These are phyloP conservation scores for Scheffersomyces illinoinensis DNA, from an alignment of 1,139 yeast genomes.

Conservation along the genomic window DNA sequence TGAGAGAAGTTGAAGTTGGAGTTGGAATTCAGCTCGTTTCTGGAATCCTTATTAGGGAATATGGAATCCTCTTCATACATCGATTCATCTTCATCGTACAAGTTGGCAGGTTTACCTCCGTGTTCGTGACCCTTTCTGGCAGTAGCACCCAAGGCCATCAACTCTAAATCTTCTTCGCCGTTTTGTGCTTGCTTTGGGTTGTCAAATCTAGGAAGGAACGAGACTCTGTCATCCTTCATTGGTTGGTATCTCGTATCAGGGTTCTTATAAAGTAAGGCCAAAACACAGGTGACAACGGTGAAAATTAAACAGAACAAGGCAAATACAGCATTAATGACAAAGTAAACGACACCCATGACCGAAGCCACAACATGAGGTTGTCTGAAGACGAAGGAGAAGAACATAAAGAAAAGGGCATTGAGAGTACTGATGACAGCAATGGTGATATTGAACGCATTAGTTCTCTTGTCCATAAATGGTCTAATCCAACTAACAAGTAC, in stretches of 20 bases:
- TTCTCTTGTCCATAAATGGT: slow-evolving; percentile 94
- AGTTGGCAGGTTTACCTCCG: slow-evolving; percentile 24
- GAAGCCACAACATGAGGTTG: slow-evolving; percentile 89
- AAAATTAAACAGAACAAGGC: slow-evolving; percentile 80
- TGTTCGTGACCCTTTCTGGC: slow-evolving; percentile 80
- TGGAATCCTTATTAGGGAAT: slow-evolving; percentile 7
- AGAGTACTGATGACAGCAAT: slow-evolving; percentile 77
- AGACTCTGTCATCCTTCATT: slow-evolving; percentile 93
- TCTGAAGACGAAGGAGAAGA: slow-evolving; percentile 81
- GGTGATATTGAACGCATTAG: slow-evolving; percentile 86
- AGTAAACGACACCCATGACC: slow-evolving; percentile 90
- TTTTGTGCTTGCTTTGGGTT: slow-evolving; percentile 48
- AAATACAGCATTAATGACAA: slow-evolving; percentile 84
- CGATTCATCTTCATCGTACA: slow-evolving; percentile 33
- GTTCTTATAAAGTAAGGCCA: slow-evolving; percentile 83
- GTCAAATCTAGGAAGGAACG: slow-evolving; percentile 70
- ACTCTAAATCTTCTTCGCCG: slow-evolving; percentile 56
- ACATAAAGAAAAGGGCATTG: slow-evolving; percentile 83
- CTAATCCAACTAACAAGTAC: slow-evolving; percentile 64
- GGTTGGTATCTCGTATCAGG: slow-evolving; percentile 97
- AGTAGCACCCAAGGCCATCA: slow-evolving; percentile 85
- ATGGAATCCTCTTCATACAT: slow-evolving; percentile 34
- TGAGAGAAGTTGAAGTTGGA: slow-evolving; percentile 7
- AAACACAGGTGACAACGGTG: slow-evolving; percentile 82
- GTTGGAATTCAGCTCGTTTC: slow-evolving; percentile 7